Evolutionary conservation across 2,329 filamentous ascomycete species (phyloP).

Genomic region (Talaromyces islandicus): DNA sequence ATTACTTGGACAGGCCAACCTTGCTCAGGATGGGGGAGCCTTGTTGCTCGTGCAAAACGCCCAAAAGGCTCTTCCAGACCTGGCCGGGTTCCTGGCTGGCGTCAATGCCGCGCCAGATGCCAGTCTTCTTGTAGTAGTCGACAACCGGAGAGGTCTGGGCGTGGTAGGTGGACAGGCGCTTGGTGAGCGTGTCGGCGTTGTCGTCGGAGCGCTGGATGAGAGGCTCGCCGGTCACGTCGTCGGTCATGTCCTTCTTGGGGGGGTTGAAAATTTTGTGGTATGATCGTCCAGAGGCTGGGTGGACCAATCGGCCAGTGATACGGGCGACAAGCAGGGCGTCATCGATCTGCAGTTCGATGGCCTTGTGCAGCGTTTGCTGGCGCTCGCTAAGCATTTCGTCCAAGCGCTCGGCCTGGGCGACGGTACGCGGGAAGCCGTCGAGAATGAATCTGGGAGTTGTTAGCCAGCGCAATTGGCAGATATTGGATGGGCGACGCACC

Average conservation of each 20-base stretch:
- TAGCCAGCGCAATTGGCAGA: background rate
- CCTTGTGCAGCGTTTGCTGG: slow-evolving; percentile 84
- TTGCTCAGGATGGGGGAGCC: slow-evolving; percentile 44
- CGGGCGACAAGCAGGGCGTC: slow-evolving; percentile 87
- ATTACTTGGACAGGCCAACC: slow-evolving; percentile 49
- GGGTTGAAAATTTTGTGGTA: slow-evolving; percentile 99
- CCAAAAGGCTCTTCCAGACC: slow-evolving; percentile 89
- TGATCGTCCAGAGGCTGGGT: slow-evolving; percentile 90
- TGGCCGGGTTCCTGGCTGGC: slow-evolving; percentile 92
- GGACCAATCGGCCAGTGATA: slow-evolving; percentile 92
- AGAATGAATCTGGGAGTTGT: slow-evolving; percentile 69
- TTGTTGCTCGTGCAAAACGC: slow-evolving; percentile 56
- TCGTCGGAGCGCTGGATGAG: slow-evolving; percentile 95
- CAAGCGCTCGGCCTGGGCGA: slow-evolving; percentile 88
- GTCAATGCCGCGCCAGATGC: slow-evolving; percentile 94
- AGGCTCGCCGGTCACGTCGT: slow-evolving; percentile 94
- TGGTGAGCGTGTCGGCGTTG: slow-evolving; percentile 92
- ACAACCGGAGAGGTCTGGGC: slow-evolving; percentile 89
- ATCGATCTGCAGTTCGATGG: slow-evolving; percentile 94
- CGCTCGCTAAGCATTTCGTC: slow-evolving; percentile 80
- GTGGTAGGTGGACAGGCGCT: slow-evolving; percentile 90
- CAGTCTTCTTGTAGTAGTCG: slow-evolving; percentile 92
- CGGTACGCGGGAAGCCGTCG: slow-evolving; percentile 95
- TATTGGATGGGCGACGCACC: slow-evolving; percentile 46
- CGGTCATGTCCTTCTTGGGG: slow-evolving; percentile 87